Evolutionary conservation across 306 rosid species (phyloP), one percentile per base, ranked within the genome.

Genomic region (Oxytropis ochrocephala): DNA sequence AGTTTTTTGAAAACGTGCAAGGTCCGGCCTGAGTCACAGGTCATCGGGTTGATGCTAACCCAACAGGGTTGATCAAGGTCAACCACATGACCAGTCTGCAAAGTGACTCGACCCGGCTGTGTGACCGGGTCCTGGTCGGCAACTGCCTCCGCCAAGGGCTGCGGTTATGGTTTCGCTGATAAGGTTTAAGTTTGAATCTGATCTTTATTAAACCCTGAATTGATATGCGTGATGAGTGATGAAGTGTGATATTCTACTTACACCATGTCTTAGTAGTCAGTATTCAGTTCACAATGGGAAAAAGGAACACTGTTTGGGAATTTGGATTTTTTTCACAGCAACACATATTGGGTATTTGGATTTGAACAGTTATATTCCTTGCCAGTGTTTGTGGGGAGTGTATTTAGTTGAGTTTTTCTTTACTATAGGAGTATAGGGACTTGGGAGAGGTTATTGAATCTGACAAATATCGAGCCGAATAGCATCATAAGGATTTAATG

Each of bases 141-240:
- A n/a, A 66, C 93, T 67, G 70, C 87, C 57, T 8, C 83, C 0
- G 60, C 43, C 17, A 90, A 83, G 84, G 91, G 98, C 52, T 82
- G 93, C 2, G 90, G 98, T 68, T 93, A 93, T 78, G 97, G 98
- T 82, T 90, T 93, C 73, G 90, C 98, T 35, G 98, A 93, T 78
- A 93, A 90, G 96, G 98, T 93, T 69, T 56, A 79, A 52, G 52
- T 72, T 64, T 77, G 7, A 8, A 13, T 61, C 46, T 64, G 14
- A 36, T 73, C 5, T 63, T 51, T 58, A 33, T 6, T 24, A 55
- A 39, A 35, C 63, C 14, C 24, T 51, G 48, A 64, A 32, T 73
- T 68, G 56, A 50, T 56, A 1, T 56, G 41, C 64, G 21, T 50
- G 76, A 44, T 49, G 17, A 39, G n/a, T 59, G 77, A 54, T 63